Base-by-base conservation (phyloP, 2,329 filamentous ascomycete species). In the Helotiales sp. region DNA sequence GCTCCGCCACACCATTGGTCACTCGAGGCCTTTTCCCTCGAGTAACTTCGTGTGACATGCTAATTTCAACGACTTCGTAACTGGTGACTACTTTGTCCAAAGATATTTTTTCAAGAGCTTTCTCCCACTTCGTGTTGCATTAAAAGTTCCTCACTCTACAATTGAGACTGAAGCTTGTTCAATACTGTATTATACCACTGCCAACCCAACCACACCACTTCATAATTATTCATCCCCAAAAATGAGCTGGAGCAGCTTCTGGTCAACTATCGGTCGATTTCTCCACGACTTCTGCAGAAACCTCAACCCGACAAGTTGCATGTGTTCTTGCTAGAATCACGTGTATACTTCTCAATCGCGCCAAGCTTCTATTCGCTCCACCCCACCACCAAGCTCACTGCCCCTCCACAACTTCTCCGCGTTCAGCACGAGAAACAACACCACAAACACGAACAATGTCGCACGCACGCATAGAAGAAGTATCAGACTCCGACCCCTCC, bases 391-490 rank as follows among this genome's bases (percentile, higher is more conserved):
- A 59, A 54, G 52, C 34, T 55, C 50, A 42, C 54, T 38, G 59
- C 55, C 34, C 24, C 52, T 40, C 34, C 40, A 48, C 55, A 40
- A 22, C 30, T 52, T 38, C 48, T 34, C 52, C 17, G 17, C 40
- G 51, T 40, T 33, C 46, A 48, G 8, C 25, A 48, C 44, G 2
- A 31, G 9, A 9, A 15, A 46, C 27, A 38, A 52, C 52, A 19
- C 51, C 27, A 53, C 54, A 61, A 54, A 52, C 50, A 59, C n/a
- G n/a, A n/a, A 63, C 69, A 76, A 95, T 96, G 91, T 90, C 91
- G 44, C 87, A 95, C 78, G 86, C 93, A 59, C 87, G 88, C 61
- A 88, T 98, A 74, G 95, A 99, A 82, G 95, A 98, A 76, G 88
- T 97, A 75, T 80, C 81, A 65, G 86, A 69, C 48, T 69, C 66